Base-by-base conservation (phyloP, 106 monocot genomes). In the Cymbidium sinense region DNA sequence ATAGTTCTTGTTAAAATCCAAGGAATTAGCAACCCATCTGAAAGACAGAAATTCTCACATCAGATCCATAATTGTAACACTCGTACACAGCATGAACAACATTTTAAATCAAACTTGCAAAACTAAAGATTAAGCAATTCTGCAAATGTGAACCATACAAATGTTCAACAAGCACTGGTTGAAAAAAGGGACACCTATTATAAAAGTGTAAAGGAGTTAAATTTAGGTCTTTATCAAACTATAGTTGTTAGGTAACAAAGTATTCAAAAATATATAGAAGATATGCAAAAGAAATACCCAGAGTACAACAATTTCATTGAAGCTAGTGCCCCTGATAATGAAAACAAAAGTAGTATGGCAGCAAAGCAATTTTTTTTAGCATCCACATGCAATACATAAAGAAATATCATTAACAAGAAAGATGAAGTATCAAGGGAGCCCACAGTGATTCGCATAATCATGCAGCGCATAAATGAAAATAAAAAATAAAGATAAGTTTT, bases 1-100 rank as follows among this genome's bases (percentile, higher is more conserved):
- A 77, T 89, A 89, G 44, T 89, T 80, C 82, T 89, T 89, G 82
- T 89, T 86, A 84, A 89, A 89, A 78, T 89, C 84, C 81, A 89
- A 82, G 64, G 82, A 86, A 54, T 80, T 86, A 28, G 86, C 86
- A 82, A 86, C 75, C 89, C 89, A 89, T 28, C 89, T 89, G 52
- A 33, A 72, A 74, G 25, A 44, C 13, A 74, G 12, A 43, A 44
- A 23, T 13, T 67, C 67, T 67, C 33, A 67, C 33, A 74, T 29
- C 44, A 74, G 47, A 74, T 25, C 44, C 21, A 44, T 33, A 74
- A 74, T 18, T 18, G 71, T 72, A 30, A n/a, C 72, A 54, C 6
- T 36, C 12, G 33, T 67, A 67, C 21, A 64, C 27, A 27, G 21
- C 64, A 64, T 64, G 4, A 27, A 5, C 64, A 64, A 7, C 23